These are phyloP conservation scores for Coemansia sp. DNA, from an alignment of 192 early-diverging fungal genomes.

Conservation along the genomic window DNA sequence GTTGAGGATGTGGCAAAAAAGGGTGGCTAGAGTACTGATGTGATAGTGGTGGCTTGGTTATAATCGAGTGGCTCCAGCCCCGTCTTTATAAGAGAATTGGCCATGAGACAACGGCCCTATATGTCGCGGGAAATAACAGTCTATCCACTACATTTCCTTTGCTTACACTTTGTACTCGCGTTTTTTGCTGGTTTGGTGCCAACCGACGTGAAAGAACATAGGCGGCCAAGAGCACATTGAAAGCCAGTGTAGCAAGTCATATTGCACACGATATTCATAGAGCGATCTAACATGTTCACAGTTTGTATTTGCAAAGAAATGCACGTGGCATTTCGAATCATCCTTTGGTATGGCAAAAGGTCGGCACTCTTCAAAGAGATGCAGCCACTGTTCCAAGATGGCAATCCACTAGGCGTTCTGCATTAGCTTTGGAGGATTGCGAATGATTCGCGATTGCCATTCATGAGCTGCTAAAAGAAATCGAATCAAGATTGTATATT, in stretches of 20 bases:
- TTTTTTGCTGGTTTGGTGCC: neutral
- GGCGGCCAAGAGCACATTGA: neutral
- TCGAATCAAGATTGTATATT: too few species aligned
- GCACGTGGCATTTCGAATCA: neutral
- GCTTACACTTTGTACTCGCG: neutral
- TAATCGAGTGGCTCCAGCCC: too few species aligned
- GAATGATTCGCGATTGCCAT: neutral
- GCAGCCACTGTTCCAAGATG: neutral
- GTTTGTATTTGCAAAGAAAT: neutral
- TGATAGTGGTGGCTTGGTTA: neutral
- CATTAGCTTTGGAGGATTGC: neutral
- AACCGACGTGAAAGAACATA: neutral
- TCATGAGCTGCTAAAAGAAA: neutral
- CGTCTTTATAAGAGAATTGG: neutral
- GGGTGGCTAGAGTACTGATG: neutral
- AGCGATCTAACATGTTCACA: neutral
- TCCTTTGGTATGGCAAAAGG: neutral
- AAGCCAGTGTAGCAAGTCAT: neutral
- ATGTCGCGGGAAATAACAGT: neutral
- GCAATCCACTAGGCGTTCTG: neutral
- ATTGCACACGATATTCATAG: neutral
- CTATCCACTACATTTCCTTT: neutral
- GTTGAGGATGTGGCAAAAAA: neutral
- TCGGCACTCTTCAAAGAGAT: neutral
- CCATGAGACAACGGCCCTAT: neutral